These are phyloP conservation scores for Metschnikowia bowlesiae DNA, from an alignment of 805 yeast species.

Conservation along the genomic window DNA sequence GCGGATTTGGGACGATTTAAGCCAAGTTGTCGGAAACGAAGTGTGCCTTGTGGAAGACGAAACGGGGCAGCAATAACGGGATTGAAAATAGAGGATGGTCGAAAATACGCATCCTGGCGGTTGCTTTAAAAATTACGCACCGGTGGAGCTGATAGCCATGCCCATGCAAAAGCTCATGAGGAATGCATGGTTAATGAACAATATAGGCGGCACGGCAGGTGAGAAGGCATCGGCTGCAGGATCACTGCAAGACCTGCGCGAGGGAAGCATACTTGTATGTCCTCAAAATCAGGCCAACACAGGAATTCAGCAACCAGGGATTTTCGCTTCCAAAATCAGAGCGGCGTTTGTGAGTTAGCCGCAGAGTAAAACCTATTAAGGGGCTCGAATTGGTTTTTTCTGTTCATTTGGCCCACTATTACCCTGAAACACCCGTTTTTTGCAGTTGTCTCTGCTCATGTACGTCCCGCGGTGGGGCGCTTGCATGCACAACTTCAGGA, in stretches of 20 bases:
- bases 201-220: not conserved
- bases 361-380: not conserved
- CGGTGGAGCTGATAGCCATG: not conserved
- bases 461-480: not conserved
- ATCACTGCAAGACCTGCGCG: not conserved
- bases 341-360: not conserved
- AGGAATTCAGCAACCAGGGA: not conserved
- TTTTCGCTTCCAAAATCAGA: conserved; percentile 3
- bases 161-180: conserved; percentile 1
- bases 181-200: not conserved
- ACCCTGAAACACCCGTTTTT: not conserved
- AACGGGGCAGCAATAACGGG: not conserved
- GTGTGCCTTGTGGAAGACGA: not conserved
- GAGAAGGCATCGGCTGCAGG: not conserved
- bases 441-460: not conserved
- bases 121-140: conserved; percentile 3
- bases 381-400: not conserved
- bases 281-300: not conserved
- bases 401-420: not conserved
- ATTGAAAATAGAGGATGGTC: not conserved
- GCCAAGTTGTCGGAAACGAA: conserved; percentile 2
- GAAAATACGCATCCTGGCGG: not conserved
- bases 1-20: not conserved
- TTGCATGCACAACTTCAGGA: conserved; percentile 1
- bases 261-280: conserved; percentile 2